These are phyloP conservation scores for Yamadazyma membranifaciens DNA, from an alignment of 1,139 yeast species.

Conservation along the genomic window DNA sequence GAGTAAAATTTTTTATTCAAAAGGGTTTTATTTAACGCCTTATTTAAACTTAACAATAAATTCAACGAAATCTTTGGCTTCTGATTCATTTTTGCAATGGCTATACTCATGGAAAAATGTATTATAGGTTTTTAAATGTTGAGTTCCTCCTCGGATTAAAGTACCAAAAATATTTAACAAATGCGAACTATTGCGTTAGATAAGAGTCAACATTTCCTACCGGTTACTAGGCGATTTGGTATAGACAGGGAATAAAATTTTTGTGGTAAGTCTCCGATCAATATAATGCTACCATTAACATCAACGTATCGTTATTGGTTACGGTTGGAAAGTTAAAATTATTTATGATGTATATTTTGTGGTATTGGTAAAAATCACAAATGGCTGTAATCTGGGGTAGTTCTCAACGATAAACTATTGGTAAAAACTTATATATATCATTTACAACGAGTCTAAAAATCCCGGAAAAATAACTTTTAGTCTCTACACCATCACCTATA, in stretches of 20 bases:
- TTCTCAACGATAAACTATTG: too few species aligned
- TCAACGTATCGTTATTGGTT: too few species aligned
- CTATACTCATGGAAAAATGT: constrained; percentile 14
- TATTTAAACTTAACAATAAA: constrained; percentile 21
- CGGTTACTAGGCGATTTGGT: too few species aligned
- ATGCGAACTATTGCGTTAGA: background rate
- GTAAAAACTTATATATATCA: too few species aligned
- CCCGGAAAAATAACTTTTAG: too few species aligned
- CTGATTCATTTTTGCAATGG: constrained; percentile 17
- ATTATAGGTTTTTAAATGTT: too few species aligned
- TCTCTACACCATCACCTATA: too few species aligned
- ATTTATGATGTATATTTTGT: background rate
- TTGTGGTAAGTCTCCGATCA: too few species aligned
- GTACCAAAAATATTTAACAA: background rate
- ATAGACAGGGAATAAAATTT: too few species aligned
- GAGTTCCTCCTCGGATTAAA: constrained; percentile 1
- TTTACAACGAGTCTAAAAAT: too few species aligned
- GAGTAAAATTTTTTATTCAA: constrained; percentile 41
- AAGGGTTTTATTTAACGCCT: constrained; percentile 23
- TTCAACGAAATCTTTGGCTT: constrained; percentile 12
- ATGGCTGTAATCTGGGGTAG: too few species aligned
- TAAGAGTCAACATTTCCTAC: background rate
- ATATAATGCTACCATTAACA: too few species aligned
- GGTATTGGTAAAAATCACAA: background rate
- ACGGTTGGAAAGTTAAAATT: background rate